Base-by-base conservation (phyloP, 2,329 filamentous ascomycete genomes). In the Pyricularia pennisetigena region DNA sequence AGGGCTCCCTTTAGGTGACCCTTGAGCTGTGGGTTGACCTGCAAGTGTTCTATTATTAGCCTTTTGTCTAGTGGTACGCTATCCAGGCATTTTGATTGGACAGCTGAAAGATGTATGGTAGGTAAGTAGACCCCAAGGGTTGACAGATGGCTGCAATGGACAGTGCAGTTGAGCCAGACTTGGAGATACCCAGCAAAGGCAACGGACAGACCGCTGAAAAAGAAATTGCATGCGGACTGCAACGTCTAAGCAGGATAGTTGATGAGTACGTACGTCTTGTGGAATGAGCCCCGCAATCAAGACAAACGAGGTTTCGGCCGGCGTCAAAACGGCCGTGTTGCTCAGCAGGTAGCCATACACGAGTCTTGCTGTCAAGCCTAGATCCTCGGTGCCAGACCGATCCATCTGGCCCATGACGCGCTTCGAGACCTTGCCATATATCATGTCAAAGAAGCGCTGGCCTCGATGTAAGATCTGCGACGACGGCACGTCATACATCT, bases 1-100 rank as follows among this genome's bases (percentile, higher is more conserved):
- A 85, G 70, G 1, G 82, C 81, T 3, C 82, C 83, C 71, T 77
- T 79, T 20, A 85, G 76, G 75, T 85, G 83, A 4, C 83, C 83
- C 70, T 85, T 85, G 64, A 85, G 74, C 70, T 85, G 83, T 6
- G 82, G 80, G 69, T 85, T 84, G 23, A 84, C 79, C 81, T 82
- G 68, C 67, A 9, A 2, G 29, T 41, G 20, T 66, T 62, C 59
- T 62, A 62, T 62, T 28, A 62, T 62, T 62, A 62, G 59, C 57
- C 26, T 23, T 23, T 16, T 26, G 20, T 26, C 26, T 5, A 26
- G 14, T 26, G 57, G 57, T 26, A 23, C 57, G 57, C 23, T 26
- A 61, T 24, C 24, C 57, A 6, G 23, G 57, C 3, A 9, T 3
- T 10, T 26, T 62, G 59, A 4, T 16, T 62, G 59, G 9, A 14